Evolutionary conservation across 805 yeast genomes (phyloP), one percentile per base, ranked within the genome.

Genomic region (Yarrowia sp.): DNA sequence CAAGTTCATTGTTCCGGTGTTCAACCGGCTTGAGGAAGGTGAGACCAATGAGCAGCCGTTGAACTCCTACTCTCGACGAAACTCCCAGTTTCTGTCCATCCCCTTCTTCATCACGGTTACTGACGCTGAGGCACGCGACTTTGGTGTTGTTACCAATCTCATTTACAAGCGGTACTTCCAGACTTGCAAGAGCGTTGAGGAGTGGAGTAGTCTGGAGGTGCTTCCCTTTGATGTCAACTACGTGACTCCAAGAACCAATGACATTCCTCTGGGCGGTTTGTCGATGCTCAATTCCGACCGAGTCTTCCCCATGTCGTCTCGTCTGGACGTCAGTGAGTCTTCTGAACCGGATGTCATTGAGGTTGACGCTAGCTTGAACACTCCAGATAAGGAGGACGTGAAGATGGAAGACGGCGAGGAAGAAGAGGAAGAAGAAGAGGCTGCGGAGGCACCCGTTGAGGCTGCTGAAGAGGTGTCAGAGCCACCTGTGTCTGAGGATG

Each of bases 41-140:
- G 46, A 38, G 19, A 49, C 45, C 22, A 56, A 63, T 12, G 67
- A 36, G 7, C 48, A 38, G 46, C 53, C 46, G 0, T 5, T 56
- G 38, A 26, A 42, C 11, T 12, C 50, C 1, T 66, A 45, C 11
- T n/a, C 48, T 12, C 52, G 38, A n/a, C 52, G 69, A 4, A 49
- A 61, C 22, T 67, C 72, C 3, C 26, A 53, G 52, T 77, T 87
- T 0, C 90, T 92, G 78, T 96, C 92, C 1, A 76, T 88, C 0
- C 98, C 98, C 2, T 86, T 91, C 73, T 87, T 92, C 72, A 80
- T 92, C 38, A 82, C 87, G 0, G 74, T 92, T 12, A 66, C 82
- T 1, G 79, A 81, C 43, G 81, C 80, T 0, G 94, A 90, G 46
- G 76, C 82, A 5, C 73, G 74, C 2, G 87, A 91, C 32, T 87